phyloP scores from a whole-genome alignment of 169 alveolate genomes.

The Plasmodium blacklocki region DNA sequence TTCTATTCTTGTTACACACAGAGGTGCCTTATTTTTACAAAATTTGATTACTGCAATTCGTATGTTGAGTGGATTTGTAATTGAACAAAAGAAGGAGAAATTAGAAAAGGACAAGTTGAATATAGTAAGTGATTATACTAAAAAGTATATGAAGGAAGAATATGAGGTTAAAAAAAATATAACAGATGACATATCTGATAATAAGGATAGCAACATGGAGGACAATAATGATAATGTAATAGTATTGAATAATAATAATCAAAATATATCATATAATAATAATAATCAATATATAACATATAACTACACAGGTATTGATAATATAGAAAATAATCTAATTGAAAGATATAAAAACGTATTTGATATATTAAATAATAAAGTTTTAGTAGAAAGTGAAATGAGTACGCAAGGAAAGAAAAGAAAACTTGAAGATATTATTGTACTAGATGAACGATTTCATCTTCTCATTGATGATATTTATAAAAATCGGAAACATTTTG shows the following conservation, averaged over 20 bases:
- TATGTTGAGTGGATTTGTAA: constrained; percentile 80
- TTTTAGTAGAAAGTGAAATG: constrained; percentile 78
- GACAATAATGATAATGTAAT: not conserved
- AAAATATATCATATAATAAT: not conserved
- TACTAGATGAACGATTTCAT: constrained; percentile 62
- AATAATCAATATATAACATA: not conserved
- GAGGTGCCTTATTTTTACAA: constrained; percentile 87
- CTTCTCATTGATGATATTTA: constrained; percentile 83
- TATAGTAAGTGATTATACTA: constrained; percentile 52
- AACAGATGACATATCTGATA: not conserved
- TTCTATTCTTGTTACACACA: constrained; percentile 82
- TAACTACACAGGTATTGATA: constrained; percentile 35
- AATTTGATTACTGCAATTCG: constrained; percentile 84
- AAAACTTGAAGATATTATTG: constrained; percentile 55
- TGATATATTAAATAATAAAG: constrained; percentile 72
- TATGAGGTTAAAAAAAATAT: not conserved
- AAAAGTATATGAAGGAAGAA: not conserved
- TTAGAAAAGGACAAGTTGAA: constrained; percentile 75
- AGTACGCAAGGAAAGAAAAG: constrained; percentile 62
- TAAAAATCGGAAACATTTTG: constrained; percentile 82
- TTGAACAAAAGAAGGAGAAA: constrained; percentile 50
- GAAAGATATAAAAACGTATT: constrained; percentile 42
- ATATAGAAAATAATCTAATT: constrained; percentile 49
- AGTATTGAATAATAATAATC: not conserved
- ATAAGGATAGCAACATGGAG: not conserved